Evolutionary conservation across 2,329 filamentous ascomycete genomes (phyloP).

Genomic region (Paecilomyces sp.): DNA sequence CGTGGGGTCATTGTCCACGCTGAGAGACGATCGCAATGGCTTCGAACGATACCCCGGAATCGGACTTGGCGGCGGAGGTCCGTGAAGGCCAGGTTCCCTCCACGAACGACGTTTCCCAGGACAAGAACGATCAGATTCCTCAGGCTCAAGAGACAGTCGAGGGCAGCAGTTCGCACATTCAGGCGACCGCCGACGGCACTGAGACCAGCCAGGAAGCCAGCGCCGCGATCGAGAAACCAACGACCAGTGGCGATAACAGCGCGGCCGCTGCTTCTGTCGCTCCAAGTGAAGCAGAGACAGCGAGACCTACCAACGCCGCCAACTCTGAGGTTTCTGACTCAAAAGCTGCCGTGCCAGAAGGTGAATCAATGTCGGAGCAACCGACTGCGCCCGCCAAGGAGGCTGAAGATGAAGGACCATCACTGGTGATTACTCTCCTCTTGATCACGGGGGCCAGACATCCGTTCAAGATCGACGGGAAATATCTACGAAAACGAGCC

Average conservation of each 20-base stretch:
- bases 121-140: background rate
- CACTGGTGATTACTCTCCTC: constrained; percentile 64
- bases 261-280: background rate
- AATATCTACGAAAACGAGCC: constrained; percentile 73
- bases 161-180: background rate
- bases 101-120: background rate
- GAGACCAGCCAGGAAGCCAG: background rate
- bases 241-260: background rate
- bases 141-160: background rate
- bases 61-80: background rate
- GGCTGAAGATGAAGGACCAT: constrained; percentile 27
- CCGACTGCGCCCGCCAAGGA: constrained; percentile 23
- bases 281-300: background rate
- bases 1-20: background rate
- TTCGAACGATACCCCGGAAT: background rate
- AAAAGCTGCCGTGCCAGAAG: background rate
- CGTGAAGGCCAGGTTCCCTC: background rate
- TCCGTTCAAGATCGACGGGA: constrained; percentile 83
- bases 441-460: constrained; percentile 76
- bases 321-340: background rate
- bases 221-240: background rate
- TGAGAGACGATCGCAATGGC: background rate
- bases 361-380: background rate
- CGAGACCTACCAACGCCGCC: background rate
- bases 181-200: background rate